These are phyloP conservation scores for Cryptosporidium bovis DNA, from an alignment of 169 alveolate species.

Conservation along the genomic window DNA sequence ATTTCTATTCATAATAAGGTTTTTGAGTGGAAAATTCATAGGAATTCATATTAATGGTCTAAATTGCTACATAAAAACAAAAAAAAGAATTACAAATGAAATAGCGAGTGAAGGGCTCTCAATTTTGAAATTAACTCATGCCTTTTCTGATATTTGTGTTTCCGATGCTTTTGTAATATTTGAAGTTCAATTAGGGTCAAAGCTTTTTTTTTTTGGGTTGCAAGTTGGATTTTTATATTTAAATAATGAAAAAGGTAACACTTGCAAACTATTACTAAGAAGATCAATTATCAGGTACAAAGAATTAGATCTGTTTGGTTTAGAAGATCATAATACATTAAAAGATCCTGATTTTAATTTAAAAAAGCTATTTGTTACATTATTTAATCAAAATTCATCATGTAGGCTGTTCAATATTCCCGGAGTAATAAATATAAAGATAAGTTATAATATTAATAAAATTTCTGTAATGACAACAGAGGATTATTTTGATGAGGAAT, in stretches of 20 bases:
- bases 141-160: no score
- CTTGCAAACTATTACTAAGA: neutral
- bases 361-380: neutral
- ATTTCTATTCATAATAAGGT: conserved; percentile 3
- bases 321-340: neutral
- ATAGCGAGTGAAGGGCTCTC: no score
- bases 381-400: neutral
- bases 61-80: no score
- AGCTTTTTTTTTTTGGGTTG: no score
- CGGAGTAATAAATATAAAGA: neutral
- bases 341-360: no score
- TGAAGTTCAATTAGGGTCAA: no score
- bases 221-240: neutral
- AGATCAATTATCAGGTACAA: neutral
- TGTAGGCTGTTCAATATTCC: neutral
- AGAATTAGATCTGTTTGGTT: neutral
- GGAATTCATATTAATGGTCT: no score
- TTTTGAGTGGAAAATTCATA: neutral
- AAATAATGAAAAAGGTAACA: neutral
- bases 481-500: neutral
- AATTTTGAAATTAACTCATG: no score
- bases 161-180: no score
- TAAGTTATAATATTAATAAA: neutral
- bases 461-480: neutral
- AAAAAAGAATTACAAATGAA: no score